These are phyloP conservation scores for Sanghuangporus baumii DNA, from an alignment of 1,284 basidiomycete species.

Conservation along the genomic window DNA sequence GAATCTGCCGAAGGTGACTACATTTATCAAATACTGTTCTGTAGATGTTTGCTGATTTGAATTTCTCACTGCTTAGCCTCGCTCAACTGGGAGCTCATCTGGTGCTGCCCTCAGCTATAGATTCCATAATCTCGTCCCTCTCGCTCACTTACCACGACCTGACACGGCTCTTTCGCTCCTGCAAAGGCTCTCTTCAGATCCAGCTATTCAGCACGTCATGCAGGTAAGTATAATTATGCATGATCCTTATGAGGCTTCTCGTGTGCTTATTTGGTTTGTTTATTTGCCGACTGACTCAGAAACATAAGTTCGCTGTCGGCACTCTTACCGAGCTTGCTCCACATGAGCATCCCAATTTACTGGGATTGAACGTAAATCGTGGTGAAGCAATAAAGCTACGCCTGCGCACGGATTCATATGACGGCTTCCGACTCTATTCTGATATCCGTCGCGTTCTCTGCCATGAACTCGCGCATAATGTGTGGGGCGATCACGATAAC, in stretches of 20 bases:
- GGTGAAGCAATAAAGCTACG: conserved; percentile 63
- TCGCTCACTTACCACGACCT: conserved; percentile 60
- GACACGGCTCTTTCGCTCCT: conserved; percentile 47
- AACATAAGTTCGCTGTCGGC: conserved; percentile 59
- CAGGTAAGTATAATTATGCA: neutral
- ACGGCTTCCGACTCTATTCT: conserved; percentile 62
- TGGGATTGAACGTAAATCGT: conserved; percentile 64
- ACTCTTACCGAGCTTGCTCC: conserved; percentile 70
- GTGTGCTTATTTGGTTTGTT: neutral
- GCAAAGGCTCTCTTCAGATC: conserved; percentile 55
- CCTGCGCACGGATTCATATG: conserved; percentile 62
- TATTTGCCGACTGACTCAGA: conserved; percentile 24
- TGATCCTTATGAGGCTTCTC: neutral
- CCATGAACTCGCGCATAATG: conserved; percentile 74
- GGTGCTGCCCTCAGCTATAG: conserved; percentile 39
- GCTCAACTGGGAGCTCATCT: conserved; percentile 32
- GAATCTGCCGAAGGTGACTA: conserved; percentile 51
- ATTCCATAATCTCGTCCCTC: conserved; percentile 59
- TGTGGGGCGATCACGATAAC: conserved; percentile 65
- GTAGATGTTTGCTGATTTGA: neutral
- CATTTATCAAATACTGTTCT: neutral
- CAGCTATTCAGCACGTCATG: conserved; percentile 67
- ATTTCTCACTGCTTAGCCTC: conserved; percentile 35
- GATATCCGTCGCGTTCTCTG: conserved; percentile 65
- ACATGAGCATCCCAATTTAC: conserved; percentile 62